A percentile compares a stretch with the other conserved stretches of the same genome.
These are phyloP conservation scores for Trypanosoma melophagium DNA, from an alignment of 208 protist genomes.

Conservation along the genomic window DNA sequence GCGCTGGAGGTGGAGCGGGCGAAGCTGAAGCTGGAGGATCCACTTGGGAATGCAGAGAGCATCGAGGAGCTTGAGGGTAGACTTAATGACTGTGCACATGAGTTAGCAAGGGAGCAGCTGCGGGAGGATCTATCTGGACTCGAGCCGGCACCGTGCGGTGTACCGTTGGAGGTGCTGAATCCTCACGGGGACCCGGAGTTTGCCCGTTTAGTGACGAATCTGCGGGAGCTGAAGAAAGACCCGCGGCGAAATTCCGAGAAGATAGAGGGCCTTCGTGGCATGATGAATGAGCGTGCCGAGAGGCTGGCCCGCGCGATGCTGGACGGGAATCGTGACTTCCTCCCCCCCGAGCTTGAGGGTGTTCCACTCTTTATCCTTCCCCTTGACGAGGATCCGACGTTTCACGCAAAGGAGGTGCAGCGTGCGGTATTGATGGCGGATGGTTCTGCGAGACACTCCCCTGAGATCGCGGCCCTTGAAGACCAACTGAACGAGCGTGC, in stretches of 20 bases:
- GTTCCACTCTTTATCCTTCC: slow-evolving; percentile 57
- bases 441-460: slow-evolving; percentile 13
- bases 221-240: slow-evolving; percentile 63
- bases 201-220: slow-evolving; percentile 32
- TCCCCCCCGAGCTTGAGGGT: slow-evolving; percentile 44
- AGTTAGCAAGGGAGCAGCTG: slow-evolving; percentile 59
- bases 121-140: slow-evolving; percentile 59
- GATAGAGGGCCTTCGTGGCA: slow-evolving; percentile 41
- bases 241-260: slow-evolving; percentile 48
- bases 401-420: slow-evolving; percentile 60
- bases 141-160: slow-evolving; percentile 43
- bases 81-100: slow-evolving; percentile 59
- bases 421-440: slow-evolving; percentile 39
- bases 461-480: slow-evolving; percentile 45
- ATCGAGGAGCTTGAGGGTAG: slow-evolving; percentile 49
- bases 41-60: slow-evolving; percentile 30
- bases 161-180: slow-evolving; percentile 60
- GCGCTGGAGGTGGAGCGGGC: slow-evolving; percentile 52
- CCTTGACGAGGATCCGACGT: slow-evolving; percentile 51
- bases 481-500: slow-evolving; percentile 47
- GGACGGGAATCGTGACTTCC: slow-evolving; percentile 48
- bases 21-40: slow-evolving; percentile 47
- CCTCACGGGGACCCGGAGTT: slow-evolving; percentile 64
- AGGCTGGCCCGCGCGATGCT: slow-evolving; percentile 49
- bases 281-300: slow-evolving; percentile 56